Evolutionary conservation across 2,329 filamentous ascomycete genomes (phyloP).

Genomic region (Stemphylium beticola): DNA sequence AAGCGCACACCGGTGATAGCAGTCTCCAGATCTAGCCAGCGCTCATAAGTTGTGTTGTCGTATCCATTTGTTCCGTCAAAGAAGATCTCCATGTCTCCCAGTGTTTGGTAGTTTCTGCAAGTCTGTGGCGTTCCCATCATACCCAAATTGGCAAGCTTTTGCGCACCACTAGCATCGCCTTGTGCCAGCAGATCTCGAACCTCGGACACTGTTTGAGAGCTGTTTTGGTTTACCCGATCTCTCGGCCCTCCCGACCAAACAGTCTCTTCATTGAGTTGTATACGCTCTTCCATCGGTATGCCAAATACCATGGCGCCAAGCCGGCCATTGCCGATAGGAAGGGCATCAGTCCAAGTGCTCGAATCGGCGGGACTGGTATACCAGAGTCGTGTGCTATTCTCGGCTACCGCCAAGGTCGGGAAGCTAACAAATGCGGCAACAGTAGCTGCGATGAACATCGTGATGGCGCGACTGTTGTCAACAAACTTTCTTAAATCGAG

Average conservation of each 20-base stretch:
- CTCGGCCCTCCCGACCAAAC: slow-evolving; percentile 44
- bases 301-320: slow-evolving; percentile 57
- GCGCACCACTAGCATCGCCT: slow-evolving; percentile 1
- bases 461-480: neutral
- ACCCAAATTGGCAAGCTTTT: slow-evolving; percentile 11
- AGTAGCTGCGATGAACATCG: neutral
- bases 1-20: neutral
- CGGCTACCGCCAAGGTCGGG: neutral
- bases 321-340: slow-evolving; percentile 59
- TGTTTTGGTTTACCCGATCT: slow-evolving; percentile 41
- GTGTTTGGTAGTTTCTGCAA: slow-evolving; percentile 5
- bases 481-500: neutral
- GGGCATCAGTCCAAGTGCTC: slow-evolving; percentile 47
- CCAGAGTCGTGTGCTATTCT: slow-evolving; percentile 8
- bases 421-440: neutral
- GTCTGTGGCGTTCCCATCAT: slow-evolving; percentile 11
- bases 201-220: slow-evolving; percentile 4
- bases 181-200: slow-evolving; percentile 4
- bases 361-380: slow-evolving; percentile 2
- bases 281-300: slow-evolving; percentile 51
- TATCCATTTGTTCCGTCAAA: slow-evolving; percentile 5
- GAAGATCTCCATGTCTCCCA: slow-evolving; percentile 7
- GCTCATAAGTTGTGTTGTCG: slow-evolving; percentile 1
- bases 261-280: slow-evolving; percentile 58
- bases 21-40: slow-evolving; percentile 4